Evolutionary conservation across 305 asterid species (phyloP).

Genomic region (Fraxinus platypoda): DNA sequence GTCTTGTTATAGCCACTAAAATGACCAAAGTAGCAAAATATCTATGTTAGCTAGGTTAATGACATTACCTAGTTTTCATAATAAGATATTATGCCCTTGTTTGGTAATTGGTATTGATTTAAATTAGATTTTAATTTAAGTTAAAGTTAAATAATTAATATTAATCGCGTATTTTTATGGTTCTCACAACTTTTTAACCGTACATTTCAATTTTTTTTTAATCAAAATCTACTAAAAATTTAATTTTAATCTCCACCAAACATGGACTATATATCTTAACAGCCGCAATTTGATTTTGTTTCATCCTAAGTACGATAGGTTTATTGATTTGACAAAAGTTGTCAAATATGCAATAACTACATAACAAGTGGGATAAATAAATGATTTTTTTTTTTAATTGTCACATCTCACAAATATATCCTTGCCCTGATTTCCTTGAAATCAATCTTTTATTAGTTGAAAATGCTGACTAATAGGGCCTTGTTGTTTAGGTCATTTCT

Average conservation of each 20-base stretch:
- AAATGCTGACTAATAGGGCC: constrained; percentile 23
- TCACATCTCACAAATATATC: not conserved
- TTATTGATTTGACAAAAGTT: constrained; percentile 17
- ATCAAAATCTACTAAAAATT: no score
- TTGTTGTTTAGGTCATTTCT: constrained; percentile 32
- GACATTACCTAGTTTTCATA: constrained; percentile 17
- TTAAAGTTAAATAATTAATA: no score
- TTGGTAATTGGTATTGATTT: no score
- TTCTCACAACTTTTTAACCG: no score
- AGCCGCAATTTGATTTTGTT: constrained; percentile 15
- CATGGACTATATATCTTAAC: not conserved
- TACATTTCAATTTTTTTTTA: no score
- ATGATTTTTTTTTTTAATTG: not conserved
- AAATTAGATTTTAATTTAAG: no score
- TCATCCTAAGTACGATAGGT: not conserved
- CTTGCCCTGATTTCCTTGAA: not conserved
- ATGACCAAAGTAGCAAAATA: constrained; percentile 2
- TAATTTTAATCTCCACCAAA: no score
- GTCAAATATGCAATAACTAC: constrained; percentile 12
- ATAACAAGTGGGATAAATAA: not conserved
- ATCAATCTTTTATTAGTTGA: not conserved
- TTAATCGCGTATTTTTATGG: no score
- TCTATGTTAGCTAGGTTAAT: constrained; percentile 13
- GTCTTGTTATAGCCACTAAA: not conserved
- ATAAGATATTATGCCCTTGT: not conserved